Conservation (phyloP, 2,329 filamentous ascomycete species). For the Fusarium paranaense region DNA sequence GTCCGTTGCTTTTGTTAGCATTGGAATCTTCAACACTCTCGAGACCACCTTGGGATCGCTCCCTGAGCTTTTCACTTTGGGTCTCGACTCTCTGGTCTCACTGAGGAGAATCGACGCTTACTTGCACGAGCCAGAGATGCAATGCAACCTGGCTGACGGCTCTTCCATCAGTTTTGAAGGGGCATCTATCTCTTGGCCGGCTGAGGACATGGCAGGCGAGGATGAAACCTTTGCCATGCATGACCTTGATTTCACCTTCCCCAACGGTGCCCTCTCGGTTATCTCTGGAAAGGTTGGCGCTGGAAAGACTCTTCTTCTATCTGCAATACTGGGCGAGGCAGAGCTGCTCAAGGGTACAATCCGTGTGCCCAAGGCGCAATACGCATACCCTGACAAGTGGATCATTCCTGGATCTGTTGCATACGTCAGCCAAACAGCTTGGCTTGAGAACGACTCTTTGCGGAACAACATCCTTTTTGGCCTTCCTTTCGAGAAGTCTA, state of each 20-base stretch:
- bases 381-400: constrained; percentile 72
- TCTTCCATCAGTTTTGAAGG: constrained; percentile 72
- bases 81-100: constrained; percentile 79
- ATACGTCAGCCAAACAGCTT: constrained; percentile 81
- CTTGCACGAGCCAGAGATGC: constrained; percentile 72
- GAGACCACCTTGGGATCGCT: constrained; percentile 77
- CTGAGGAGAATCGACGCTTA: constrained; percentile 77
- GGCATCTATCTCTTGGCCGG: constrained; percentile 79
- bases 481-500: constrained; percentile 71
- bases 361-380: constrained; percentile 59
- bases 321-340: constrained; percentile 79
- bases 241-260: constrained; percentile 73
- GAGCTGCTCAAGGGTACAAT: constrained; percentile 74
- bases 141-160: constrained; percentile 64
- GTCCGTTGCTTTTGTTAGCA: constrained; percentile 82
- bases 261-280: constrained; percentile 75
- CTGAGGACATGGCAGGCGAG: constrained; percentile 67
- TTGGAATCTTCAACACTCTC: constrained; percentile 77
- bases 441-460: constrained; percentile 84
- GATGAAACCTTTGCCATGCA: constrained; percentile 72
- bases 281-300: constrained; percentile 81
- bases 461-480: constrained; percentile 83
- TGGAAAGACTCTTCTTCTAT: constrained; percentile 79
- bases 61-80: constrained; percentile 76
- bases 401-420: constrained; percentile 75